A percentile compares a stretch with the other conserved stretches of the same genome.
Conservation (phyloP, 106 monocot genomes). For the Dioscorea dumetorum region DNA sequence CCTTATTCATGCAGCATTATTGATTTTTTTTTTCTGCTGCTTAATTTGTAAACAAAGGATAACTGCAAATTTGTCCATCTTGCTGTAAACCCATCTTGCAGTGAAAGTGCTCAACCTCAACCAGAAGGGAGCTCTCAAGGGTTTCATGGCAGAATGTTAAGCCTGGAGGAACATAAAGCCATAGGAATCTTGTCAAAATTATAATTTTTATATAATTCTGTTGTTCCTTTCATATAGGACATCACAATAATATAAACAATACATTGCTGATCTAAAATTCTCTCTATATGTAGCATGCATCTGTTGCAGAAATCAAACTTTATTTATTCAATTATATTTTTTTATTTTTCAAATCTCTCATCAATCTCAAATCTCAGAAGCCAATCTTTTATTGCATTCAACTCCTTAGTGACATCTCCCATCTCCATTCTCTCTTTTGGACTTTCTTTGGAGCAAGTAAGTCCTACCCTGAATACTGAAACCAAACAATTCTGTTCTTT, state of each 20-base stretch:
- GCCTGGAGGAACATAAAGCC: background rate
- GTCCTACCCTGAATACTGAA: background rate
- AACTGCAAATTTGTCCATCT: too few species aligned
- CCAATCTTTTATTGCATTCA: background rate
- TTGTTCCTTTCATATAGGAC: too few species aligned
- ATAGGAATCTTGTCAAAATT: background rate
- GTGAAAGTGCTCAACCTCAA: conserved; percentile 2
- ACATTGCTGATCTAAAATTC: too few species aligned
- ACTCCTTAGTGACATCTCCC: conserved; percentile 7
- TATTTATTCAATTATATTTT: too few species aligned
- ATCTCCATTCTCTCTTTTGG: conserved; percentile 8
- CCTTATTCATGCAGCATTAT: too few species aligned
- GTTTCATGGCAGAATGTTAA: background rate
- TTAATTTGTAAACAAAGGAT: too few species aligned
- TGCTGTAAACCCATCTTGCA: too few species aligned
- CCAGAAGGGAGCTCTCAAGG: background rate
- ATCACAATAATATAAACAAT: too few species aligned
- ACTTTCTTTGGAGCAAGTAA: background rate
- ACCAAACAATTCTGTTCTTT: background rate
- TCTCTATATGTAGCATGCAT: too few species aligned
- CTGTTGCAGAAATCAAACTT: too few species aligned
- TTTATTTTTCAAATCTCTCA: too few species aligned
- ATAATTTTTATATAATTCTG: background rate
- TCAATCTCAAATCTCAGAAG: background rate
- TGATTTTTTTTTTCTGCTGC: too few species aligned